phyloP scores from a whole-genome alignment of 306 rosid species.

The Lupinus albus region DNA sequence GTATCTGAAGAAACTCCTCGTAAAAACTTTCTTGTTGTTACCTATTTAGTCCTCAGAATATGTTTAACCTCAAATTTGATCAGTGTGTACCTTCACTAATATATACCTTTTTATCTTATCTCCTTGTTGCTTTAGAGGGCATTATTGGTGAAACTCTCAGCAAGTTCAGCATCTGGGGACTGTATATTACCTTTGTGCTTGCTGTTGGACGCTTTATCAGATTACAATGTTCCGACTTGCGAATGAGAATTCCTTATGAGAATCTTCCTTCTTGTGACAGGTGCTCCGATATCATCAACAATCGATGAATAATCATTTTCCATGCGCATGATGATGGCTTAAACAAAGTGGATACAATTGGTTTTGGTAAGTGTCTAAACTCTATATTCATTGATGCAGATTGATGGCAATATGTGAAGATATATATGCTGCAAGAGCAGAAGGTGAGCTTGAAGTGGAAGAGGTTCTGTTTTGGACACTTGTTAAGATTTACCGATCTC shows the following conservation, averaged over 20 bases:
- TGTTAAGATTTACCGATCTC: slow-evolving; percentile 87
- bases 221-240: slow-evolving; percentile 92
- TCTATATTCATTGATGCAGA: slow-evolving; percentile 49
- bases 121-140: slow-evolving; percentile 67
- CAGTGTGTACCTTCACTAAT: slow-evolving; percentile 37
- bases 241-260: slow-evolving; percentile 94
- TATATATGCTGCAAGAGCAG: slow-evolving; percentile 93
- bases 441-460: slow-evolving; percentile 88
- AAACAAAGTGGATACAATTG: slow-evolving; percentile 21
- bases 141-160: slow-evolving; percentile 91
- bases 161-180: slow-evolving; percentile 99
- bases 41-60: slow-evolving; percentile 17
- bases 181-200: slow-evolving; percentile 90
- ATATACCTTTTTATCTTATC: slow-evolving; percentile 23
- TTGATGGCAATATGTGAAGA: slow-evolving; percentile 90
- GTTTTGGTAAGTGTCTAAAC: slow-evolving; percentile 23
- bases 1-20: slow-evolving; percentile 94
- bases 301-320: too few relatives aligned
- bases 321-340: slow-evolving; percentile 7
- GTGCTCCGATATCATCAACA: too few relatives aligned
- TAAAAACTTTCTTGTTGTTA: slow-evolving; percentile 43
- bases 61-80: slow-evolving; percentile 23
- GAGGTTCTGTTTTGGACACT: slow-evolving; percentile 90
- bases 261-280: slow-evolving; percentile 95
- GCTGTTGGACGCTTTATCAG: slow-evolving; percentile 96